Conservation (phyloP, 345 rosid species). For the Pistacia vera region DNA sequence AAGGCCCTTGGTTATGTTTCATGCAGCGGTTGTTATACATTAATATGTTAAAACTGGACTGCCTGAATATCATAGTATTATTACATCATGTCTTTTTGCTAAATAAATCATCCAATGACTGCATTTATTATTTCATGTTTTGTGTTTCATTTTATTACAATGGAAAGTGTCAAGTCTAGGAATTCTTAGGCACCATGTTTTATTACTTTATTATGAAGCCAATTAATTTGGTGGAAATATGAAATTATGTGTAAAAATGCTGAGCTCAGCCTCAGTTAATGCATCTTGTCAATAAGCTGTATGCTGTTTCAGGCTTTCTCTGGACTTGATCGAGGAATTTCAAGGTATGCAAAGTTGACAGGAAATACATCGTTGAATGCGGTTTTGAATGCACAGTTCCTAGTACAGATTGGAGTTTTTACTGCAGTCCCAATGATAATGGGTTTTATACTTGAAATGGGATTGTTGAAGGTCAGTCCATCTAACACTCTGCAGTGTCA, state of each 20-base stretch:
- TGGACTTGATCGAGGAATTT: conserved; percentile 75
- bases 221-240: background rate
- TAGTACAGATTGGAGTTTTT: conserved; percentile 97
- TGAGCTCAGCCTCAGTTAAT: background rate
- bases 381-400: conserved; percentile 89
- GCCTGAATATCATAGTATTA: background rate
- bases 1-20: background rate
- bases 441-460: conserved; percentile 97
- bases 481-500: conserved; percentile 12
- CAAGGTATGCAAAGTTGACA: conserved; percentile 45
- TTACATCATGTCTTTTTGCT: background rate
- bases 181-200: background rate
- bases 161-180: background rate
- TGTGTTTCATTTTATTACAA: background rate
- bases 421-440: conserved; percentile 98
- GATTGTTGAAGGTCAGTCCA: conserved; percentile 79
- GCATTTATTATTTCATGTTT: background rate
- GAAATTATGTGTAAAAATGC: background rate
- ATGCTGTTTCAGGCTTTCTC: conserved; percentile 79
- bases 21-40: background rate
- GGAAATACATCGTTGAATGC: conserved; percentile 94
- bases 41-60: background rate
- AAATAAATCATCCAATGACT: background rate
- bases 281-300: conserved; percentile 16
- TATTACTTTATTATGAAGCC: background rate